Evolutionary conservation across 768 basidiomycete genomes (phyloP).

Genomic region (Suillus brevipes): DNA sequence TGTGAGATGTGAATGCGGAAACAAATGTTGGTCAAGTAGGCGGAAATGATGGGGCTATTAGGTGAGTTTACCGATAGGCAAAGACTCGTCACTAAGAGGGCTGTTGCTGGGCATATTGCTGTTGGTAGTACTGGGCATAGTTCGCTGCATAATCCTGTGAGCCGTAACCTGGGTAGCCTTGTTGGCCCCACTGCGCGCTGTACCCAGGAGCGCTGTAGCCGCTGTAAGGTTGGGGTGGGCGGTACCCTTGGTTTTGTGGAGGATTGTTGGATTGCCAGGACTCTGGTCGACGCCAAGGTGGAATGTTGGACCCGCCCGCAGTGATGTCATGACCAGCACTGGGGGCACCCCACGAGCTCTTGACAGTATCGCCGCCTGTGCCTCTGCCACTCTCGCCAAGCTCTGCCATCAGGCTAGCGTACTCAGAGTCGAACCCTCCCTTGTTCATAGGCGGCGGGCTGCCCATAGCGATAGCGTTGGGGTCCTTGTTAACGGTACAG

Average conservation of each 20-base stretch:
- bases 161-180: conserved; percentile 38
- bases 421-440: conserved; percentile 95
- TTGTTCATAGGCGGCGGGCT: conserved; percentile 55
- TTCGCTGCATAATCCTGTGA: conserved; percentile 69
- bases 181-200: conserved; percentile 38
- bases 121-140: conserved; percentile 87
- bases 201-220: conserved; percentile 46
- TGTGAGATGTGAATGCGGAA: conserved; percentile 5
- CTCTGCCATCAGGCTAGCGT: conserved; percentile 96
- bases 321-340: conserved; percentile 59
- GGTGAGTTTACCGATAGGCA: conserved; percentile 5
- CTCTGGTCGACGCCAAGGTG: conserved; percentile 91
- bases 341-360: conserved; percentile 63
- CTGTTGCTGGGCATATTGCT: conserved; percentile 82
- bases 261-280: conserved; percentile 66
- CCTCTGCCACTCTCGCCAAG: conserved; percentile 80
- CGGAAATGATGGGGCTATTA: conserved; percentile 4
- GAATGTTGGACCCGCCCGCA: conserved; percentile 71
- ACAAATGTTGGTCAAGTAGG: conserved; percentile 2
- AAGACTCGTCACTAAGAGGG: conserved; percentile 3
- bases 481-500: conserved; percentile 91
- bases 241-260: conserved; percentile 58
- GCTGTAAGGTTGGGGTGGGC: conserved; percentile 68
- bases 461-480: conserved; percentile 57
- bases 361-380: conserved; percentile 51